Base-by-base conservation (phyloP, 2,329 filamentous ascomycete species). In the Blastomyces gilchristii region DNA sequence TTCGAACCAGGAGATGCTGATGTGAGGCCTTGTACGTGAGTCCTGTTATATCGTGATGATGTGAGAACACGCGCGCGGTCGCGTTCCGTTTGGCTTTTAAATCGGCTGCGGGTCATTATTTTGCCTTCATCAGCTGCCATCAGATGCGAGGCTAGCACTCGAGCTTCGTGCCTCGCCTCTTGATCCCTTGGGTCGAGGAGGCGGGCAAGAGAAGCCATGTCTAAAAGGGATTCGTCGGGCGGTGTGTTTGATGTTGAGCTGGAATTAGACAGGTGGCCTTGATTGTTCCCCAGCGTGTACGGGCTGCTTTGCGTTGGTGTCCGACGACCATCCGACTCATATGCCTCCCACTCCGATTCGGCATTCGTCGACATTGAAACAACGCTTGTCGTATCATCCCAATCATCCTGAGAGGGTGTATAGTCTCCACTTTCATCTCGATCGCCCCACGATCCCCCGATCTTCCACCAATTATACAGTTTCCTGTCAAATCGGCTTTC, bases 401-500 rank as follows among this genome's bases (percentile, higher is more conserved):
- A 86, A 54, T 87, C 81, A 12, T 85, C 79, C 4, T 78, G 72
- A 12, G 79, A 74, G 1, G 87, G 87, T 41, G 80, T 74, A 73
- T 92, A 97, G 66, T 93, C 88, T 37, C 89, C 89, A 70, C 90
- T 96, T 5, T 81, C 81, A 72, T 97, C 93, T 41, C 87, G 81
- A 18, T 87, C 86, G 0, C 93, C 92, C 86, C 91, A 97, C 78
- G 89, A 89, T 8, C 90, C 91, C 25, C 90, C 91, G 62, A 82
- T 80, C 61, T 88, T 85, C 89, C 91, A 97, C 84, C 92, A 94
- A 39, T 81, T 80, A 73, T 97, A 97, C 1, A 97, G 78, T 64
- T 85, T 87, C 1, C 82, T 81, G 67, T 93, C 88, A 2, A 97
- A 79, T 49, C 84, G 83, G 37, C 83, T 82, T 68, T 94, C 89